Conservation (phyloP, 805 yeast genomes). For the Saccharomycopsis sp. region DNA sequence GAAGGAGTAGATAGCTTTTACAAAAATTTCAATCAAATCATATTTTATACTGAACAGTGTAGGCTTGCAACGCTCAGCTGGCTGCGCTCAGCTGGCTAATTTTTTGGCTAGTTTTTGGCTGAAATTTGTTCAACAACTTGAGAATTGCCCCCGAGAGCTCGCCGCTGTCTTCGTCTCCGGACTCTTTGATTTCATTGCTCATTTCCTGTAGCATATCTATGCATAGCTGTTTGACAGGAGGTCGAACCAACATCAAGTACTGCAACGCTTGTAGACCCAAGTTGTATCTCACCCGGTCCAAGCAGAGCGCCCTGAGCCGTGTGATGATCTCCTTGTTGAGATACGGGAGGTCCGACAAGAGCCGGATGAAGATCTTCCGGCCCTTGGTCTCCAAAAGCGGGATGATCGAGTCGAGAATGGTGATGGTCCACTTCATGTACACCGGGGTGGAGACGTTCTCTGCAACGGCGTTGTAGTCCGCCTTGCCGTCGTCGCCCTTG, state of each 20-base stretch:
- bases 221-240: slow-evolving; percentile 60
- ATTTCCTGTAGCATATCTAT: slow-evolving; percentile 40
- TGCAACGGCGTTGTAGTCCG: neutral
- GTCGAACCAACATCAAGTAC: slow-evolving; percentile 79
- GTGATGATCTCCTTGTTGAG: slow-evolving; percentile 53
- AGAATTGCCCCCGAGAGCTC: slow-evolving; percentile 3
- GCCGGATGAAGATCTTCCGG: slow-evolving; percentile 68
- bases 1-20: too few relatives aligned
- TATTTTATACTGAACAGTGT: too few relatives aligned
- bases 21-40: too few relatives aligned
- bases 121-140: slow-evolving; percentile 12
- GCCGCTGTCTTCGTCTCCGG: slow-evolving; percentile 38
- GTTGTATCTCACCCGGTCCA: slow-evolving; percentile 74
- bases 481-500: slow-evolving; percentile 7
- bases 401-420: slow-evolving; percentile 65
- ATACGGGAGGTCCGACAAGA: slow-evolving; percentile 81
- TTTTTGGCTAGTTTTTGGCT: too few relatives aligned
- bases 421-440: slow-evolving; percentile 63
- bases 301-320: slow-evolving; percentile 62
- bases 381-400: slow-evolving; percentile 81
- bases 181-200: slow-evolving; percentile 29
- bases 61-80: too few relatives aligned
- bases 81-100: too few relatives aligned
- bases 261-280: slow-evolving; percentile 79
- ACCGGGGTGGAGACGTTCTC: slow-evolving; percentile 32